Percentiles rank a stretch among this genome's conserved stretches.
Evolutionary conservation across 345 rosid species (phyloP).

Genomic region (Linum usitatissimum): DNA sequence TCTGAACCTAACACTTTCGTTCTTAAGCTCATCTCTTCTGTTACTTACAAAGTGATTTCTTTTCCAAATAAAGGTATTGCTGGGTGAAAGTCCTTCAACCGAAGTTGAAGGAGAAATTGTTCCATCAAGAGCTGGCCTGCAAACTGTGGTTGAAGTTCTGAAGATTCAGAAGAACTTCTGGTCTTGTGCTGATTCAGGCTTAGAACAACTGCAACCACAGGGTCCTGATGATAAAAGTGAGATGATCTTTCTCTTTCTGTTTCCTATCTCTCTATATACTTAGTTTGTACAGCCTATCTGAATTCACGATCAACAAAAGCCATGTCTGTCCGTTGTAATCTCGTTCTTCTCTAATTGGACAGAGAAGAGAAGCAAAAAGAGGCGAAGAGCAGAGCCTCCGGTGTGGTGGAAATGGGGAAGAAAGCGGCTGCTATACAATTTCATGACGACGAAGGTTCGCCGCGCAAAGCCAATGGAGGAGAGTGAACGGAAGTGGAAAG

Average conservation of each 20-base stretch:
- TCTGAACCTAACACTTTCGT: neutral
- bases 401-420: constrained; percentile 75
- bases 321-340: neutral
- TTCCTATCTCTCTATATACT: neutral
- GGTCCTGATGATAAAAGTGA: constrained; percentile 55
- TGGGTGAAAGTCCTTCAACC: constrained; percentile 50
- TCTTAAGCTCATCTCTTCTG: neutral
- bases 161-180: constrained; percentile 72
- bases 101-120: constrained; percentile 25
- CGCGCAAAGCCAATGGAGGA: constrained; percentile 21
- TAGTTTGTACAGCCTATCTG: no score
- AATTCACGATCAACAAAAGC: neutral
- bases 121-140: constrained; percentile 65
- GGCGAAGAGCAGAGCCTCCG: constrained; percentile 33
- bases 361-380: constrained; percentile 47
- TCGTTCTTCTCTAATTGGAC: neutral
- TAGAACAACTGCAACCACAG: constrained; percentile 41
- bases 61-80: constrained; percentile 41
- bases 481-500: constrained; percentile 5
- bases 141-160: constrained; percentile 67
- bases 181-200: constrained; percentile 40
- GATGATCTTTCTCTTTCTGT: constrained; percentile 14
- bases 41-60: constrained; percentile 8
- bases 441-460: constrained; percentile 30
- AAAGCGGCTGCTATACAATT: constrained; percentile 44